phyloP scores from a whole-genome alignment of 1,284 basidiomycete genomes.

The Neotropicomus parvogracilis region DNA sequence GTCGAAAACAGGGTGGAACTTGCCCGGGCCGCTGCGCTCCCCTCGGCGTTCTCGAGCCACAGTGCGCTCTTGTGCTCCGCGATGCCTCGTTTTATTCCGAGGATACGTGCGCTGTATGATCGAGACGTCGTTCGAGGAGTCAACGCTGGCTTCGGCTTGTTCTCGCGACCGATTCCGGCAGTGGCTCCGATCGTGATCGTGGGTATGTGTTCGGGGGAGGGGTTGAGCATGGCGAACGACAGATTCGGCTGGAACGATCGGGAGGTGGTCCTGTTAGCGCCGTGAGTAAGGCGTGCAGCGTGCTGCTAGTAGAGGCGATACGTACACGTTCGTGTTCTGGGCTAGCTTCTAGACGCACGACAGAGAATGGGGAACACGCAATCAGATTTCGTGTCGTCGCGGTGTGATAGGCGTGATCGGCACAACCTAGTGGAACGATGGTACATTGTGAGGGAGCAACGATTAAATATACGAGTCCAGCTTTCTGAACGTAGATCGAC shows the following conservation, averaged over 20 bases:
- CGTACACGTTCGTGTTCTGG: too few species aligned
- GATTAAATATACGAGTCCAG: too few species aligned
- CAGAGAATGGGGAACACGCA: too few species aligned
- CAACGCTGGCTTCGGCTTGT: background rate
- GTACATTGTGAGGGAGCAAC: too few species aligned
- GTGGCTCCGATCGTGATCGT: background rate
- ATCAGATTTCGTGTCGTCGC: too few species aligned
- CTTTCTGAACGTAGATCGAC: too few species aligned
- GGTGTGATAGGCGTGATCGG: too few species aligned
- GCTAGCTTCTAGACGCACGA: too few species aligned
- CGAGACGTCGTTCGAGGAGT: background rate
- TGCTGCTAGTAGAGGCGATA: too few species aligned
- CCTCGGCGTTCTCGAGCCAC: background rate
- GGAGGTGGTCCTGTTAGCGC: background rate
- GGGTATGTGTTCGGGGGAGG: background rate
- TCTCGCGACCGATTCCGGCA: background rate
- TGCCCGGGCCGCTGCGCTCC: background rate
- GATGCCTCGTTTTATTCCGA: background rate
- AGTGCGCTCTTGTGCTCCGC: background rate
- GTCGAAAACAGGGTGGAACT: background rate
- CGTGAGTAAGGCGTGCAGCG: too few species aligned
- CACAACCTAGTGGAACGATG: too few species aligned
- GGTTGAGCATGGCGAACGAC: background rate
- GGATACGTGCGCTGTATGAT: background rate
- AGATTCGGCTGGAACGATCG: background rate